A percentile compares a stretch with the other conserved stretches of the same genome.
These are phyloP conservation scores for Nicotiana undulata DNA, from an alignment of 257 asterid genomes.

Conservation along the genomic window DNA sequence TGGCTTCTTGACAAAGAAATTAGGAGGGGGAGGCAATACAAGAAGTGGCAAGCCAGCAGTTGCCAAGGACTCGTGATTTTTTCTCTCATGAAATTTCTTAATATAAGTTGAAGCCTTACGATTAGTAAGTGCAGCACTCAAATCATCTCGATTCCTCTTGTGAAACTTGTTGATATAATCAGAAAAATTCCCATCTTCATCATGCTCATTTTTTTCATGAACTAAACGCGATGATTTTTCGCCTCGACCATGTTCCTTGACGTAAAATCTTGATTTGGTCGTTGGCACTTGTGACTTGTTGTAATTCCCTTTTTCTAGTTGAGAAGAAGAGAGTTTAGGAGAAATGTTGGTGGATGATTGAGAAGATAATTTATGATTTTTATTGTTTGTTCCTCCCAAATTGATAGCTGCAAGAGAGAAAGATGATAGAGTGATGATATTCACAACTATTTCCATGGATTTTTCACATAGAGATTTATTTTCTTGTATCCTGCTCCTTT, in stretches of 20 bases:
- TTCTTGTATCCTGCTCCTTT: conserved; percentile 2
- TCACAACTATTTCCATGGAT: conserved; percentile 24
- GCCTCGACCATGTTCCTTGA: conserved; percentile 15
- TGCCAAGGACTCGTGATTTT: background rate
- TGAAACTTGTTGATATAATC: conserved; percentile 20
- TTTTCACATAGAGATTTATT: conserved; percentile 25
- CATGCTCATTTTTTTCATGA: background rate
- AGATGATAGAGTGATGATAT: conserved; percentile 27
- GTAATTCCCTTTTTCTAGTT: background rate
- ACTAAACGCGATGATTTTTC: background rate
- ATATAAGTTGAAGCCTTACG: conserved; percentile 8
- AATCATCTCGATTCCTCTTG: conserved; percentile 9
- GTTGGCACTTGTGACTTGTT: conserved; percentile 15
- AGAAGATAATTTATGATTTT: background rate
- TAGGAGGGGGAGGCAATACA: background rate
- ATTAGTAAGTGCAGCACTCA: background rate
- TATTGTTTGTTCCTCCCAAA: conserved; percentile 7
- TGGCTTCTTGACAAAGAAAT: background rate
- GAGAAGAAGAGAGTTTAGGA: background rate
- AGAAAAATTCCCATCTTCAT: conserved; percentile 18
- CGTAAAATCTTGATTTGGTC: background rate
- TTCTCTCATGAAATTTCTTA: conserved; percentile 3
- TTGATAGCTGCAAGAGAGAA: conserved; percentile 24
- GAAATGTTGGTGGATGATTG: background rate
- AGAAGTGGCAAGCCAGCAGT: background rate